Conservation (phyloP, 371 early-diverging fungal species). For the Apophysomyces variabilis region DNA sequence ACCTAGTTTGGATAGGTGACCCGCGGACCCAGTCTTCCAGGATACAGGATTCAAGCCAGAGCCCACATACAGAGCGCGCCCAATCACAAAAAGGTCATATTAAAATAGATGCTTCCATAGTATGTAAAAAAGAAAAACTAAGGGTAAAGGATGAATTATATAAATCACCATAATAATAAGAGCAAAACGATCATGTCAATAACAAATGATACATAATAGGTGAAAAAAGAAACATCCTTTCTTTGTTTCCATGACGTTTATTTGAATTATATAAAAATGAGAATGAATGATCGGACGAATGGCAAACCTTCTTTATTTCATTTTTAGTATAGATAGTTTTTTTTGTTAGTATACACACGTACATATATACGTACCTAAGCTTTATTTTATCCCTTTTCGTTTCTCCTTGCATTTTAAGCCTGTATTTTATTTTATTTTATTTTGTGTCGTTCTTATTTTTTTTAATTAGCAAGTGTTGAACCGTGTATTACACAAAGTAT, state of each 20-base stretch:
- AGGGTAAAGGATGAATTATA: not conserved
- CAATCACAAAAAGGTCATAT: constrained; percentile 1
- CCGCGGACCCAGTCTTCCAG: not conserved
- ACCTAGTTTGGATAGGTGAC: constrained; percentile 5
- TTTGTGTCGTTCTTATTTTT: constrained; percentile 1
- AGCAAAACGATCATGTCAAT: not conserved
- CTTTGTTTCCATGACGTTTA: too few relatives aligned
- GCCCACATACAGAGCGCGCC: constrained; percentile 2
- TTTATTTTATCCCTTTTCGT: not conserved
- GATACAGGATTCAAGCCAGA: not conserved
- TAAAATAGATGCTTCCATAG: not conserved
- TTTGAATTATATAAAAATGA: too few relatives aligned
- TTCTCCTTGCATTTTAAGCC: constrained; percentile 3
- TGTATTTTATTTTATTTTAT: not conserved
- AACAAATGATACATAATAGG: not conserved
- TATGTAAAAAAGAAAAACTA: not conserved
- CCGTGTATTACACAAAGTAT: not conserved
- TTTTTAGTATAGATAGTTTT: constrained; percentile 5
- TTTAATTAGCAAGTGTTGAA: constrained; percentile 11
- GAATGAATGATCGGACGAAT: too few relatives aligned
- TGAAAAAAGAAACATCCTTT: too few relatives aligned
- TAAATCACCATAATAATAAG: not conserved
- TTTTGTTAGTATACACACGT: constrained; percentile 2
- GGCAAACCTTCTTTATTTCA: too few relatives aligned
- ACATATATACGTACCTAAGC: not conserved